Percentiles rank a stretch among this genome's conserved stretches.
Conservation (phyloP, 768 basidiomycete genomes). For the Tremella yokohamensis region DNA sequence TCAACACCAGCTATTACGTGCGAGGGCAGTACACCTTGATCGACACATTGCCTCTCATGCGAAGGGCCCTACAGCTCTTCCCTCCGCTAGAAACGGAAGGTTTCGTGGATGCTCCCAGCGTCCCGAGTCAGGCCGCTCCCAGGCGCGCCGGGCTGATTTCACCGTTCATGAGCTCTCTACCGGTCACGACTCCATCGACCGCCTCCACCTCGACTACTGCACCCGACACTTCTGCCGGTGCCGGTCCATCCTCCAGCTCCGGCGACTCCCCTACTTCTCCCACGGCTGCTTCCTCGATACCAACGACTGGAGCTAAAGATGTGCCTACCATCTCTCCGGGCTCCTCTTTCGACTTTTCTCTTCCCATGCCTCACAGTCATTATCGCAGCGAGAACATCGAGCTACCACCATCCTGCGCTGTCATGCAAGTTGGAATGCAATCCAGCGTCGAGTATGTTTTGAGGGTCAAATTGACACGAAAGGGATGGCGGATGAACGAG, state of each 20-base stretch:
- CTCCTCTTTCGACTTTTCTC: slow-evolving; percentile 24
- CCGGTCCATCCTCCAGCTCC: no score
- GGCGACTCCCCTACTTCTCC: slow-evolving; percentile 1
- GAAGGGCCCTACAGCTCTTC: slow-evolving; percentile 19
- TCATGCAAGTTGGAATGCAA: slow-evolving; percentile 43
- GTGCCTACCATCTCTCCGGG: slow-evolving; percentile 21
- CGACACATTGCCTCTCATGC: slow-evolving; percentile 35
- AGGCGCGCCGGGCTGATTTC: no score
- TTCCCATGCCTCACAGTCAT: slow-evolving; percentile 35
- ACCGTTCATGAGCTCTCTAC: neutral
- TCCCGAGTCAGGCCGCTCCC: no score
- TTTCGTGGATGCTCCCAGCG: no score
- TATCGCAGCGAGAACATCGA: slow-evolving; percentile 27
- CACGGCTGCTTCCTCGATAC: slow-evolving; percentile 4
- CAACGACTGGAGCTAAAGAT: slow-evolving; percentile 16
- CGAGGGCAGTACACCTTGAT: slow-evolving; percentile 43
- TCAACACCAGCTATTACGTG: slow-evolving; percentile 39
- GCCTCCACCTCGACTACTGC: no score
- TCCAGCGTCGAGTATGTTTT: slow-evolving; percentile 41
- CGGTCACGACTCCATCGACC: slow-evolving; percentile 1
- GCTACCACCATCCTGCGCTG: slow-evolving; percentile 32
- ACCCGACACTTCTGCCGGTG: no score
- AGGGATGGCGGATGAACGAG: slow-evolving; percentile 39
- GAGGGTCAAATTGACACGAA: slow-evolving; percentile 33
- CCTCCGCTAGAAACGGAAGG: slow-evolving; percentile 2